Base-by-base conservation (phyloP, 176 grass and related monocot species). In the Tuctoria greenei region DNA sequence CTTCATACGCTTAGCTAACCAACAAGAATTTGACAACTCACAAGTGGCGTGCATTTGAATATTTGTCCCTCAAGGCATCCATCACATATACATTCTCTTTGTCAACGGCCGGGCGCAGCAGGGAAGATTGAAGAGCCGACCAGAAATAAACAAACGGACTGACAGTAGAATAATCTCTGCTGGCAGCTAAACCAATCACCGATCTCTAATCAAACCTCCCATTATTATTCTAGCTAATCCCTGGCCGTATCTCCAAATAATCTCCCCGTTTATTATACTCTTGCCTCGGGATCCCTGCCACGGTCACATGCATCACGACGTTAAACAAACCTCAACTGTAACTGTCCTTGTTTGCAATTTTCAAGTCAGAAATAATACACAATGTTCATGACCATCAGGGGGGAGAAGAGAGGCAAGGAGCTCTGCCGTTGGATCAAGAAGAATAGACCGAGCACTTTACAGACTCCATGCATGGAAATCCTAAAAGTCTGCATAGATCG, bases 71-170 rank as follows among this genome's bases (percentile, higher is more conserved):
- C 74, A 10, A 78, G 68, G 74, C 52, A 83, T 37, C 62, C 20
- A 83, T 37, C 62, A 20, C 49, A 35, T 41, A 51, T 63, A 72
- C 23, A 74, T 68, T 83, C 35, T 23, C 36, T 79, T 88, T 61
- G 80, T 83, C 86, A 83, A 88, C 68, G 69, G 69, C 43, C n/a
- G 54, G n/a, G n/a, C n/a, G n/a, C n/a, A n/a, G n/a, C 85, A 21
- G 55, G 52, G 36, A 50, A 58, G 56, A 40, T 3, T 31, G 31
- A 31, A 31, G 2, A 31, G 31, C 31, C 31, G n/a, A 18, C 14
- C 27, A 10, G 18, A 64, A 56, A 23, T 71, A 71, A 86, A 81
- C 15, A 70, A 64, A 25, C 7, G 28, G 44, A 24, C 75, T 38
- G 75, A 39, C 69, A 51, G 65, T 83, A 62, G 74, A 88, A 83